These are phyloP conservation scores for Lactarius deliciosus DNA, from an alignment of 768 basidiomycete genomes.

Conservation along the genomic window DNA sequence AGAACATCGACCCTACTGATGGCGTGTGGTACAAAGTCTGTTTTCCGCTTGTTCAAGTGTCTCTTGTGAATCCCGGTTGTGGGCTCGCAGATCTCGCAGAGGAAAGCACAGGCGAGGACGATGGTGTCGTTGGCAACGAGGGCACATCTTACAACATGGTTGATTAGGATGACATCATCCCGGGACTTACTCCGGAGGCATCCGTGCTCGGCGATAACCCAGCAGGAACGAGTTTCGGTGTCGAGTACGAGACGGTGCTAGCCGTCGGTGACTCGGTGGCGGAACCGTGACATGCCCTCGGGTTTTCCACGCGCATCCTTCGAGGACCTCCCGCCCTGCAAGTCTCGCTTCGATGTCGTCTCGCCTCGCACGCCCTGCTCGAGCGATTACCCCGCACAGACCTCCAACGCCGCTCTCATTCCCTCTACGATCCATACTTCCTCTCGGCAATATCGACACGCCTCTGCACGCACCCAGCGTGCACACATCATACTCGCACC, in stretches of 20 bases:
- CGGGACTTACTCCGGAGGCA: slow-evolving; percentile 46
- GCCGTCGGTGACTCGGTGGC: slow-evolving; percentile 92
- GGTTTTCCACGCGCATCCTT: slow-evolving; percentile 80
- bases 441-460: neutral
- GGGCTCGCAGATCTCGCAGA: slow-evolving; percentile 78
- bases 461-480: slow-evolving; percentile 12
- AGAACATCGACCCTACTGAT: slow-evolving; percentile 95
- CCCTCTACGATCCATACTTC: slow-evolving; percentile 25
- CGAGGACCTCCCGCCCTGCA: slow-evolving; percentile 39
- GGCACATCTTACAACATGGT: slow-evolving; percentile 58
- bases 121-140: slow-evolving; percentile 39
- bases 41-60: slow-evolving; percentile 63
- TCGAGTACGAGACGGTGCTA: slow-evolving; percentile 84
- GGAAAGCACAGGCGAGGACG: slow-evolving; percentile 50
- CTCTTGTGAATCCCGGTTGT: slow-evolving; percentile 64
- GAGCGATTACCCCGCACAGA: slow-evolving; percentile 2
- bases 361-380: slow-evolving; percentile 17
- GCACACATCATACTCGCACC: neutral
- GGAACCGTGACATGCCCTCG: slow-evolving; percentile 79
- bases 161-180: slow-evolving; percentile 65
- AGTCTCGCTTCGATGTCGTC: slow-evolving; percentile 24
- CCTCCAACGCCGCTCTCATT: slow-evolving; percentile 19
- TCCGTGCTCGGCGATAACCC: slow-evolving; percentile 38
- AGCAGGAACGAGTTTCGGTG: slow-evolving; percentile 44
- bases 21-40: slow-evolving; percentile 81